Evolutionary conservation across 108 stramenopile species (phyloP).

Genomic region (Nitzschia sp.): DNA sequence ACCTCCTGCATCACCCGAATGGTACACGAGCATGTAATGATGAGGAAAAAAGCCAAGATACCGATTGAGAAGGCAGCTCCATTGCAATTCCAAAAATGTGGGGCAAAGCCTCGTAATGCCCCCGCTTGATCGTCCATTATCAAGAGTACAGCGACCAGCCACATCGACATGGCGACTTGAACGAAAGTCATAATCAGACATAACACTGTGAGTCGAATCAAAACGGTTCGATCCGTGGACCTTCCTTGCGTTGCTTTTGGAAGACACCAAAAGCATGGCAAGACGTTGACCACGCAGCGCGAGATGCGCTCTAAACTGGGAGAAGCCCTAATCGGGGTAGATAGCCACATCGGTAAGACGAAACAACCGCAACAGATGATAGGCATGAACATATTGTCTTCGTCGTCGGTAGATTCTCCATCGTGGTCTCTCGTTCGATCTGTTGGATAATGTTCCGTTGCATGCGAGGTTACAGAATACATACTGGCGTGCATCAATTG

Average conservation of each 20-base stretch:
- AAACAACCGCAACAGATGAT: background rate
- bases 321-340: background rate
- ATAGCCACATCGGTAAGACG: background rate
- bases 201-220: conserved; percentile 66
- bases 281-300: background rate
- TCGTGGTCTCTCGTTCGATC: conserved; percentile 6
- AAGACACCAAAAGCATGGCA: conserved; percentile 37
- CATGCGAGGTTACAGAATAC: too few relatives aligned
- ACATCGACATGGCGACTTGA: conserved; percentile 47
- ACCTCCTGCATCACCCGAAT: conserved; percentile 63
- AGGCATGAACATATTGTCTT: background rate
- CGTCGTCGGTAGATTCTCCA: background rate
- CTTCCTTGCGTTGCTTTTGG: conserved; percentile 36
- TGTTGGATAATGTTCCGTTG: background rate
- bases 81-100: conserved; percentile 47
- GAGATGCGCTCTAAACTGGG: conserved; percentile 19
- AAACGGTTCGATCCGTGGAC: conserved; percentile 63
- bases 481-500: background rate
- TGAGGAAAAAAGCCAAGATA: conserved; percentile 43
- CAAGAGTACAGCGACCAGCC: conserved; percentile 32
- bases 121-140: conserved; percentile 5
- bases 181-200: conserved; percentile 51
- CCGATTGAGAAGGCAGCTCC: conserved; percentile 49
- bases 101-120: conserved; percentile 3
- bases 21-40: conserved; percentile 52